Evolutionary conservation across 495 filamentous ascomycete species (phyloP), one percentile per base, ranked within the genome.

Genomic region (Penicillium crystallinum): DNA sequence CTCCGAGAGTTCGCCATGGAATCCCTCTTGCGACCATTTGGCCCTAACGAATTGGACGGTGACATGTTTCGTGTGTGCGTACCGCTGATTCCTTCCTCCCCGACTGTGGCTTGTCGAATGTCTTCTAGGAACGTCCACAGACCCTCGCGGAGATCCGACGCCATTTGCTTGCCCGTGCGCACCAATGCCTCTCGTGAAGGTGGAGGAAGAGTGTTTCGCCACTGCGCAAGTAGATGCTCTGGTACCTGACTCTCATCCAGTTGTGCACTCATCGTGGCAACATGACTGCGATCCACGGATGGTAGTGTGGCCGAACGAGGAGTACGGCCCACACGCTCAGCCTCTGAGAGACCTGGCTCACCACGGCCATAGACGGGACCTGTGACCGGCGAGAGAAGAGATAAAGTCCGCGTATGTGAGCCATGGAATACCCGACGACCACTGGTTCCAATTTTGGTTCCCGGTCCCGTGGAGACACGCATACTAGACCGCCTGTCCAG

Each of bases 71-170:
- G 61, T 30, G 71, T 68, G 57, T 72, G 73, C 15, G 73, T 77
- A 34, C 79, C 84, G 47, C 75, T 82, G 51, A 90, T 82, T 10
- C 81, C 88, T 68, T 97, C 93, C 27, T 97, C 93, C 34, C 92
- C 93, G 11, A 97, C 89, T 2, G 93, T 95, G 12, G 90, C 93
- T 70, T 98, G 93, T 55, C 90, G 78, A 22, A 98, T 79, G 67
- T 97, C 93, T 63, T 97, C 93, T 54, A 97, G 79, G 66, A 97
- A 98, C 12, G 90, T 96, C 89, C 89, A 93, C n/a, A 97, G 72
- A 0, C 93, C 93, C 35, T 91, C 83, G 55, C 85, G 85, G 59
- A 98, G 80, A 66, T 95, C 93, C 8, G 86, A 87, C 2, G 93
- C 92, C 66, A 97, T 88, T 64, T 95, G 89, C 62, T 91, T 91